phyloP scores from a whole-genome alignment of 2,329 filamentous ascomycete species.

The Zymoseptoria brevis region DNA sequence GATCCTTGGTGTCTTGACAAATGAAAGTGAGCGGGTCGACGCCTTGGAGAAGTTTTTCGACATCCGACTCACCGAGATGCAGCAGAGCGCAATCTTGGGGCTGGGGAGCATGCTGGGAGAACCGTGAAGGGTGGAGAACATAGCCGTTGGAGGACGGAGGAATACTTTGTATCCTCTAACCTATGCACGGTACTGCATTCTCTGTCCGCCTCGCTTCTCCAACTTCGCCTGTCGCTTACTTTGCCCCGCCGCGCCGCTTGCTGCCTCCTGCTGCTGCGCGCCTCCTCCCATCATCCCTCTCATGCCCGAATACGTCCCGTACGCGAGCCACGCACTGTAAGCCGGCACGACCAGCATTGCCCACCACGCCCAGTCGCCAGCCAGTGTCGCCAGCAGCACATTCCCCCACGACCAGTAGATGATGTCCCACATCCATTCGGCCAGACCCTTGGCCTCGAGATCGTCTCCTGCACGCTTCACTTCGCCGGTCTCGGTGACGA shows the following conservation, averaged over 20 bases:
- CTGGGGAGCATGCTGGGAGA: slow-evolving; percentile 10
- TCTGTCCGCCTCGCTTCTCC: slow-evolving; percentile 46
- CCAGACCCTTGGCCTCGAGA: slow-evolving; percentile 76
- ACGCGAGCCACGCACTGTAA: slow-evolving; percentile 40
- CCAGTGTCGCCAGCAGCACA: slow-evolving; percentile 60
- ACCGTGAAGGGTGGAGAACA: not conserved
- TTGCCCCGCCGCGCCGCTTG: slow-evolving; percentile 25
- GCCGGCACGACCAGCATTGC: slow-evolving; percentile 44
- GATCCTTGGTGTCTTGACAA: slow-evolving; percentile 32
- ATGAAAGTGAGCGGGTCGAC: slow-evolving; percentile 36
- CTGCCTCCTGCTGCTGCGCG: slow-evolving; percentile 17
- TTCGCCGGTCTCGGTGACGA: slow-evolving; percentile 52
- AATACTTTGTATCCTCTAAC: not conserved
- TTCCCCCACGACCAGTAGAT: slow-evolving; percentile 89
- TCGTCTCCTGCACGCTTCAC: slow-evolving; percentile 78
- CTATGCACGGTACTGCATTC: slow-evolving; percentile 38
- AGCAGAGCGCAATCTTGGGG: slow-evolving; percentile 32
- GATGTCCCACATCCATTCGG: slow-evolving; percentile 97
- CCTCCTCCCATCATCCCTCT: slow-evolving; percentile 36
- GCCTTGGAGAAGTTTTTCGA: slow-evolving; percentile 39
- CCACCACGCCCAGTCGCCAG: slow-evolving; percentile 76
- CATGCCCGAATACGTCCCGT: slow-evolving; percentile 39
- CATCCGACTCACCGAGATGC: slow-evolving; percentile 33
- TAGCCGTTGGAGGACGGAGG: not conserved
- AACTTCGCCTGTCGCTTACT: slow-evolving; percentile 46